A percentile compares a stretch with the other conserved stretches of the same genome.
Evolutionary conservation across 306 rosid species (phyloP).

Genomic region (Lathyrus aphaca): DNA sequence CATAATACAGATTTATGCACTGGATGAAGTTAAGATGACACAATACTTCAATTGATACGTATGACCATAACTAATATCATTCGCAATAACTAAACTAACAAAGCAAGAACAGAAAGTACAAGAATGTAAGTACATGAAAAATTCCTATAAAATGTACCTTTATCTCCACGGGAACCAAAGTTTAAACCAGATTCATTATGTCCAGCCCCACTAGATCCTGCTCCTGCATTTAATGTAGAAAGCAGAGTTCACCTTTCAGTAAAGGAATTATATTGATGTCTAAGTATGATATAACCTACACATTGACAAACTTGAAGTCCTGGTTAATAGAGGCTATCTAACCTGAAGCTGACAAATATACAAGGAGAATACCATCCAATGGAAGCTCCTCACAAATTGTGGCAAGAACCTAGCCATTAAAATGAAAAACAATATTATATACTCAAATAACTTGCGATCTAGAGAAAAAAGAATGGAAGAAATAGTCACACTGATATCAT

Average conservation of each 20-base stretch:
- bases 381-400: constrained; percentile 98
- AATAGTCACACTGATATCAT: background rate
- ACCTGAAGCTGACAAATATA: constrained; percentile 97
- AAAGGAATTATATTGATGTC: constrained; percentile 39
- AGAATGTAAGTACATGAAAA: constrained; percentile 37
- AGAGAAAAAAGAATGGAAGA: constrained; percentile 18
- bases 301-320: constrained; percentile 3
- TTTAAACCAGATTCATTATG: constrained; percentile 56
- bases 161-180: constrained; percentile 69
- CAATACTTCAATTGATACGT: constrained; percentile 11
- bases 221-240: constrained; percentile 44
- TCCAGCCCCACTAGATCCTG: constrained; percentile 52
- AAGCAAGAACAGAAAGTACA: constrained; percentile 17
- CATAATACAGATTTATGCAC: constrained; percentile 33
- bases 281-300: constrained; percentile 12
- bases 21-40: constrained; percentile 6
- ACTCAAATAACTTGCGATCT: constrained; percentile 1
- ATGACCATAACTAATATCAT: constrained; percentile 13
- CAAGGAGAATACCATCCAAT: constrained; percentile 79
- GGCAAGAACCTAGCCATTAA: constrained; percentile 78
- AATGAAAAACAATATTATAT: constrained; percentile 23
- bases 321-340: constrained; percentile 34
- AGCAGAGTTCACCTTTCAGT: constrained; percentile 42
- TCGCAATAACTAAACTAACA: constrained; percentile 4
- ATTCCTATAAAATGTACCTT: constrained; percentile 54